phyloP scores from a whole-genome alignment of 1,284 basidiomycete species.

The Earliella scabrosa region DNA sequence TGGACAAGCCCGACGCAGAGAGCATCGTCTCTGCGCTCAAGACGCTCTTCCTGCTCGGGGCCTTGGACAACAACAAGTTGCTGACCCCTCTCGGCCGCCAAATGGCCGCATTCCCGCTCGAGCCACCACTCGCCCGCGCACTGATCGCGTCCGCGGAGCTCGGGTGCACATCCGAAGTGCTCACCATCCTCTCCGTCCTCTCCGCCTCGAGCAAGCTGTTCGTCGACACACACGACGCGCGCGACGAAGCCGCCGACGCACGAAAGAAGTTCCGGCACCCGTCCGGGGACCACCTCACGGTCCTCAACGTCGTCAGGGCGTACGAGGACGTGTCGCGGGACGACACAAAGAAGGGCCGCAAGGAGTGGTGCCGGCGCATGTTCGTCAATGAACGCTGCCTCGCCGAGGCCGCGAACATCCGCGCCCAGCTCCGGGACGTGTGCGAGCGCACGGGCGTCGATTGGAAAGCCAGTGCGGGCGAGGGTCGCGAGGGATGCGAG shows the following conservation, averaged over 20 bases:
- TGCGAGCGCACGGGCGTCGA: constrained; percentile 70
- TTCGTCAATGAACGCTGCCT: constrained; percentile 88
- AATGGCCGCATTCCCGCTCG: constrained; percentile 87
- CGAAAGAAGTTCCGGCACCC: constrained; percentile 81
- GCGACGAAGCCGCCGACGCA: constrained; percentile 72
- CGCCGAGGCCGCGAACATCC: constrained; percentile 82
- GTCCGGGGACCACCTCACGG: constrained; percentile 90
- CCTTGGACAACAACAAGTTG: constrained; percentile 63
- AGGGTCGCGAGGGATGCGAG: constrained; percentile 46
- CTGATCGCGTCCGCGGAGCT: constrained; percentile 75
- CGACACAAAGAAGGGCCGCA: constrained; percentile 53
- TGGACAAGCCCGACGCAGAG: constrained; percentile 81
- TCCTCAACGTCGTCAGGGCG: constrained; percentile 83
- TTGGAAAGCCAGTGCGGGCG: constrained; percentile 57
- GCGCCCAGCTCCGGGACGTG: constrained; percentile 77
- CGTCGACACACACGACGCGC: constrained; percentile 68
- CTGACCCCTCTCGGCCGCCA: constrained; percentile 75
- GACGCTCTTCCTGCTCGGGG: constrained; percentile 77
- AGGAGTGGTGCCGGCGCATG: constrained; percentile 84
- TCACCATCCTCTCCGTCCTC: constrained; percentile 81
- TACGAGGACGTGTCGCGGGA: constrained; percentile 65
- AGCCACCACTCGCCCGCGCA: constrained; percentile 80
- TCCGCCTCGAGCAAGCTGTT: constrained; percentile 81
- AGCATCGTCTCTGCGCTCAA: constrained; percentile 73
- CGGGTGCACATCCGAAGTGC: constrained; percentile 73